These are phyloP conservation scores for Plasmodium knowlesi DNA, from an alignment of 169 alveolate species.

Conservation along the genomic window DNA sequence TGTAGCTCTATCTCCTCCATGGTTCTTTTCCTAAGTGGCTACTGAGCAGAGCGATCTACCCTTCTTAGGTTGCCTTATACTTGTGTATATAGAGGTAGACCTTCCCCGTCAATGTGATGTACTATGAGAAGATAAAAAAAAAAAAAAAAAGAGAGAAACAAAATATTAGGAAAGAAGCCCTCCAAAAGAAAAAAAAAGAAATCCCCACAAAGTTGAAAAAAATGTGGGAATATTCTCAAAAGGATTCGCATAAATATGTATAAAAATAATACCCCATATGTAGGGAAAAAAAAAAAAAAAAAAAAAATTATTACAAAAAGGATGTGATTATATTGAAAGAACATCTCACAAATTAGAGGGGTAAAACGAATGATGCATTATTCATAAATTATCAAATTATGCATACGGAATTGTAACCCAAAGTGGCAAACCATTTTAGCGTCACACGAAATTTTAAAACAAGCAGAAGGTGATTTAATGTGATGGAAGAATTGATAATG, in stretches of 20 bases:
- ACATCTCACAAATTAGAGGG: neutral
- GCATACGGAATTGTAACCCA: neutral
- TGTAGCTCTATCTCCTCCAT: conserved; percentile 74
- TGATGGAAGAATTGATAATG: neutral
- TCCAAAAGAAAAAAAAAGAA: neutral
- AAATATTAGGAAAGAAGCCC: neutral
- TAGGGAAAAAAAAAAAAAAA: neutral
- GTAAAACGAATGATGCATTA: neutral
- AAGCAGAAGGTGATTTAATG: neutral
- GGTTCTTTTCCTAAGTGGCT: neutral
- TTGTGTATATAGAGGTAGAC: neutral
- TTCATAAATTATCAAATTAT: neutral
- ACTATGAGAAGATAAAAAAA: neutral
- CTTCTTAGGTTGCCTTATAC: neutral
- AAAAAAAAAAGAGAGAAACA: neutral
- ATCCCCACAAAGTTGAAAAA: neutral
- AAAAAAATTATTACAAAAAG: neutral
- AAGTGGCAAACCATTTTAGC: neutral
- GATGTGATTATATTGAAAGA: neutral
- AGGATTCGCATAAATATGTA: neutral
- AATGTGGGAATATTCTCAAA: neutral
- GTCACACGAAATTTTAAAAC: neutral
- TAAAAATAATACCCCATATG: neutral
- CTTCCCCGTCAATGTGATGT: neutral
- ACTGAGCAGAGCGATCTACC: neutral